A percentile compares a stretch with the other conserved stretches of the same genome.
Conservation (phyloP, 1,284 basidiomycete genomes). For the Vanrija sp. region DNA sequence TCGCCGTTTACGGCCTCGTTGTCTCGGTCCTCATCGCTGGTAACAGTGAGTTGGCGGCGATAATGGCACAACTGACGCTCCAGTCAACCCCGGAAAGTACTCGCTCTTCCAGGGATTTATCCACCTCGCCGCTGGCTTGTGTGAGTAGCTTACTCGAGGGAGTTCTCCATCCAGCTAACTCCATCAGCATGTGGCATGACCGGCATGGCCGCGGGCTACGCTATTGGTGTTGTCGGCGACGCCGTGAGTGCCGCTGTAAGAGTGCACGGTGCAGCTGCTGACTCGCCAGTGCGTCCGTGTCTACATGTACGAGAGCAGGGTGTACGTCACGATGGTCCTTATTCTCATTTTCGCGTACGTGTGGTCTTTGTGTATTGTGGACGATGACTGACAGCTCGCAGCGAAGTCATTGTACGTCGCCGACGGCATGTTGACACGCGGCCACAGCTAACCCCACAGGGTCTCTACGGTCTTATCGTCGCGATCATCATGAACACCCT, state of each 20-base stretch:
- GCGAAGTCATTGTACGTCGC: slow-evolving; percentile 36
- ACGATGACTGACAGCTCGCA: slow-evolving; percentile 2
- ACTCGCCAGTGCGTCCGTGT: slow-evolving; percentile 52
- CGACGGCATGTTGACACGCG: too few relatives aligned
- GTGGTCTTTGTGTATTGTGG: too few relatives aligned
- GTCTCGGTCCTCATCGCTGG: slow-evolving; percentile 65
- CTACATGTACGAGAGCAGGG: slow-evolving; percentile 56
- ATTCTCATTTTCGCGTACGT: slow-evolving; percentile 54
- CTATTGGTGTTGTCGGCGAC: slow-evolving; percentile 95
- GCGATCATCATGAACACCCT: slow-evolving; percentile 55
- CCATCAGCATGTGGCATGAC: slow-evolving; percentile 42
- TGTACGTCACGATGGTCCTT: slow-evolving; percentile 72
- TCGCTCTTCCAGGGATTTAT: slow-evolving; percentile 79
- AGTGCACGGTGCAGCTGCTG: background rate
- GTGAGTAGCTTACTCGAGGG: too few relatives aligned
- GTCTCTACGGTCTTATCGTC: slow-evolving; percentile 57
- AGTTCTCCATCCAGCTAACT: background rate
- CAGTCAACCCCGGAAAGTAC: slow-evolving; percentile 59
- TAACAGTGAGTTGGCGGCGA: slow-evolving; percentile 52
- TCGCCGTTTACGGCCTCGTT: slow-evolving; percentile 56
- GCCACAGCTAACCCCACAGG: slow-evolving; percentile 21
- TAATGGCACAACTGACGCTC: slow-evolving; percentile 14
- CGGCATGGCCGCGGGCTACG: slow-evolving; percentile 92
- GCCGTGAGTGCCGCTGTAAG: slow-evolving; percentile 58
- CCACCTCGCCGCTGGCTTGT: slow-evolving; percentile 88